Percentiles rank a stretch among this genome's conserved stretches.
These are phyloP conservation scores for Exophiala sp. DNA, from an alignment of 2,329 filamentous ascomycete species.

Conservation along the genomic window DNA sequence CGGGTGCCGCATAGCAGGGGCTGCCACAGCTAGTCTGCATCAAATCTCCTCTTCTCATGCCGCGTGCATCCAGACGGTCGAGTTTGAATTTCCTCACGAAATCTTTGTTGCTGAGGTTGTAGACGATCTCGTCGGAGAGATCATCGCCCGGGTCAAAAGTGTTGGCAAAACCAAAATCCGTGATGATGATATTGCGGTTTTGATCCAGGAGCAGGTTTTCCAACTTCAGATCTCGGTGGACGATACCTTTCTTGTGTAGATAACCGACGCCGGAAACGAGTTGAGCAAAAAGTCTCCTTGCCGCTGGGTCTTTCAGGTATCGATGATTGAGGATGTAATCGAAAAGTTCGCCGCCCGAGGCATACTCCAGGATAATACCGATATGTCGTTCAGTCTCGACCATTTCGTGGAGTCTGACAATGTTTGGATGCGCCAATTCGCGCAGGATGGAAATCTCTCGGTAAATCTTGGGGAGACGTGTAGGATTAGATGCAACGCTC, in stretches of 20 bases:
- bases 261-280: slow-evolving; percentile 95
- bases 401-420: slow-evolving; percentile 96
- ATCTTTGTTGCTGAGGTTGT: slow-evolving; percentile 80
- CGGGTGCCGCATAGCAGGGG: slow-evolving; percentile 94
- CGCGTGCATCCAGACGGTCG: slow-evolving; percentile 71
- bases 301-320: slow-evolving; percentile 90
- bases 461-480: slow-evolving; percentile 90
- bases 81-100: slow-evolving; percentile 83
- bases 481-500: slow-evolving; percentile 80
- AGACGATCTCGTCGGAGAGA: slow-evolving; percentile 83
- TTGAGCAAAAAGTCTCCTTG: slow-evolving; percentile 88
- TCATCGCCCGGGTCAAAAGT: slow-evolving; percentile 90
- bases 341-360: slow-evolving; percentile 94
- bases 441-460: slow-evolving; percentile 90
- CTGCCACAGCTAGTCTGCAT: slow-evolving; percentile 99
- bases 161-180: slow-evolving; percentile 98
- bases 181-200: slow-evolving; percentile 99
- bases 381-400: slow-evolving; percentile 96
- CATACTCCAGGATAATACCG: slow-evolving; percentile 97
- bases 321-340: slow-evolving; percentile 97
- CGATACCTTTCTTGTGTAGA: slow-evolving; percentile 96
- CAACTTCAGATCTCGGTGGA: slow-evolving; percentile 93
- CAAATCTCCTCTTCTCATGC: slow-evolving; percentile 79
- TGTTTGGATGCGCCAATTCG: slow-evolving; percentile 89
- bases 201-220: slow-evolving; percentile 93